Evolutionary conservation across 257 asterid species (phyloP).

Genomic region (Ilex asprella): DNA sequence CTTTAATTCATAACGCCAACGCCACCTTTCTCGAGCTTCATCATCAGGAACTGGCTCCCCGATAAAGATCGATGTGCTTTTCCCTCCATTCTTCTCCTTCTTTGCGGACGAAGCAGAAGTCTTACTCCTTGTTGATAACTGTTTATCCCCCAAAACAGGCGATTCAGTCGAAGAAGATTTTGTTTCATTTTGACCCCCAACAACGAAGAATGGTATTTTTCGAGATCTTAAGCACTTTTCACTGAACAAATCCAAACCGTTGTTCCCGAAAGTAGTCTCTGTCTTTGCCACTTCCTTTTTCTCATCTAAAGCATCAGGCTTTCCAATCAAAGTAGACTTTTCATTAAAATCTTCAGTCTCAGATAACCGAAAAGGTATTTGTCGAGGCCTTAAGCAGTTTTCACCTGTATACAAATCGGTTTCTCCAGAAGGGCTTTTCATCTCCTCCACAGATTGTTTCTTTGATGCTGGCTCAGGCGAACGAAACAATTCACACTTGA

Average conservation of each 20-base stretch:
- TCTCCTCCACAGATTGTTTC: background rate
- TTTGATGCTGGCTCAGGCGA: constrained; percentile 21
- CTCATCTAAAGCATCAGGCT: background rate
- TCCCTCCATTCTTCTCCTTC: constrained; percentile 12
- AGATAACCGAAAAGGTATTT: constrained; percentile 17
- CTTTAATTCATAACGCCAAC: constrained; percentile 91
- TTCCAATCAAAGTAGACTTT: constrained; percentile 10
- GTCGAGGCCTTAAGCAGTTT: constrained; percentile 32
- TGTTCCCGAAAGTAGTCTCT: constrained; percentile 1
- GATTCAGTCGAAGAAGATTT: constrained; percentile 6
- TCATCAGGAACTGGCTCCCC: constrained; percentile 75
- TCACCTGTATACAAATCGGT: constrained; percentile 14
- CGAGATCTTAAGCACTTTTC: constrained; percentile 44
- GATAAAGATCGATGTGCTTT: constrained; percentile 30
- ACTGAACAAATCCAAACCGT: constrained; percentile 18
- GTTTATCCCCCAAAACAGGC: constrained; percentile 5
- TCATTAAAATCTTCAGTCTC: background rate
- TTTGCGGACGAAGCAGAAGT: background rate
- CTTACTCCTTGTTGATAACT: constrained; percentile 8
- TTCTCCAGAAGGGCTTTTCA: constrained; percentile 2
- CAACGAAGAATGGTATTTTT: constrained; percentile 19
- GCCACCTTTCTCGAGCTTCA: constrained; percentile 63
- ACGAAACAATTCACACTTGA: constrained; percentile 12
- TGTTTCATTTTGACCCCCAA: constrained; percentile 14
- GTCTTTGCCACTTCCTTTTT: background rate